Evolutionary conservation across 176 grass and related monocot species (phyloP).

Genomic region (Tuctoria greenei): DNA sequence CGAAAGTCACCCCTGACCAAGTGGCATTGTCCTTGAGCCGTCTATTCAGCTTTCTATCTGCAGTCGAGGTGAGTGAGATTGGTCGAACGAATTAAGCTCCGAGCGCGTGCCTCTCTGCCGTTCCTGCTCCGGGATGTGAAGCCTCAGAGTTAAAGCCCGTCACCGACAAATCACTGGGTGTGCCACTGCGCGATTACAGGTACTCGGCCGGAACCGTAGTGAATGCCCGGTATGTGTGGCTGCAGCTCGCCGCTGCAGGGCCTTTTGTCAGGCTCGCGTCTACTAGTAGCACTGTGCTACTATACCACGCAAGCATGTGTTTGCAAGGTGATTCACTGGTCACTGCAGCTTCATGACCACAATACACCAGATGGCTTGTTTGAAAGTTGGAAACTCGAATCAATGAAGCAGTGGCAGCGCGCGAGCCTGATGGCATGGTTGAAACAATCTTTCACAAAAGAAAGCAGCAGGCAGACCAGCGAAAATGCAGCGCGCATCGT

Average conservation of each 20-base stretch:
- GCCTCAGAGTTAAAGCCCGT: slow-evolving; percentile 41
- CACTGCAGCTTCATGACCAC: slow-evolving; percentile 12
- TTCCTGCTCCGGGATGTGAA: slow-evolving; percentile 43
- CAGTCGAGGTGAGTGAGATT: not conserved
- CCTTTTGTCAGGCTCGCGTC: slow-evolving; percentile 39
- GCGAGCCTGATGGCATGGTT: not conserved
- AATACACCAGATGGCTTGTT: not conserved
- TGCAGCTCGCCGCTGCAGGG: slow-evolving; percentile 19
- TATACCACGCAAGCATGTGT: not conserved
- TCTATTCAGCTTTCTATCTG: not conserved
- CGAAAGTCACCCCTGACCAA: not conserved
- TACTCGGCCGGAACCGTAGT: slow-evolving; percentile 7
- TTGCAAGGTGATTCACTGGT: slow-evolving; percentile 10
- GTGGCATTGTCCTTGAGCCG: not conserved
- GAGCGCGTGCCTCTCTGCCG: not conserved
- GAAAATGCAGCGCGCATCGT: not conserved
- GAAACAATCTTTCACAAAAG: not conserved
- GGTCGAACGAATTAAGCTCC: not conserved
- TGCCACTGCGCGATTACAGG: slow-evolving; percentile 27
- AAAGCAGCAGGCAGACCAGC: not conserved
- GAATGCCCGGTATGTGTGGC: slow-evolving; percentile 28
- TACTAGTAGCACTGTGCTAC: not conserved
- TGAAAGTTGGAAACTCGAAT: not conserved
- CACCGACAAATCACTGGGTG: slow-evolving; percentile 34
- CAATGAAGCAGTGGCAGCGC: no score